Conservation (phyloP, 169 alveolate species). For the Cryptosporidium baileyi region DNA sequence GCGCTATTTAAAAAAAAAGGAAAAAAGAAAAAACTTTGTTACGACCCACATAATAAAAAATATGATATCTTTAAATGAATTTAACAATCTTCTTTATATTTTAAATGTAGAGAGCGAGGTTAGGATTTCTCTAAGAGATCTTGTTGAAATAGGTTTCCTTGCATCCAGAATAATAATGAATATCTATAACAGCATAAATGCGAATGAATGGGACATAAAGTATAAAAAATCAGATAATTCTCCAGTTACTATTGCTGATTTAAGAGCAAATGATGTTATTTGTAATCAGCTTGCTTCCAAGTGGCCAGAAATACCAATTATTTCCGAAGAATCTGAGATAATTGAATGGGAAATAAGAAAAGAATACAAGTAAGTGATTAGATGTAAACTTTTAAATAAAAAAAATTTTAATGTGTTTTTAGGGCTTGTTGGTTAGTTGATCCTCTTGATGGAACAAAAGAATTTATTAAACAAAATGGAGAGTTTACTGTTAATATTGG, state of each 20-base stretch:
- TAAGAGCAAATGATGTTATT: constrained; percentile 53
- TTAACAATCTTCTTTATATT: background rate
- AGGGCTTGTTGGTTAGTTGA: constrained; percentile 72
- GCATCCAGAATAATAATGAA: constrained; percentile 49
- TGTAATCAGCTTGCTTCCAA: constrained; percentile 27
- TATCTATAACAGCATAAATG: constrained; percentile 3
- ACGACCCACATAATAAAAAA: background rate
- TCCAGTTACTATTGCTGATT: constrained; percentile 68
- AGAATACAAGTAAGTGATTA: constrained; percentile 30
- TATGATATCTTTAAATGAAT: constrained; percentile 6
- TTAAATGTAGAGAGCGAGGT: background rate
- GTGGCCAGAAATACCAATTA: constrained; percentile 70
- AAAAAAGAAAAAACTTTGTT: background rate
- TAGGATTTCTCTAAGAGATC: constrained; percentile 18
- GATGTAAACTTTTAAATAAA: background rate
- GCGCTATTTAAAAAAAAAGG: background rate
- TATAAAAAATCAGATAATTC: constrained; percentile 39
- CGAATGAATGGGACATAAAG: background rate
- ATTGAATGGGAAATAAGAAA: constrained; percentile 17
- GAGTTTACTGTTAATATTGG: constrained; percentile 75
- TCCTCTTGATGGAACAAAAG: constrained; percentile 79
- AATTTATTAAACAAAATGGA: constrained; percentile 73
- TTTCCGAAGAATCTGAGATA: constrained; percentile 69
- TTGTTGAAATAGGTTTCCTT: constrained; percentile 38
- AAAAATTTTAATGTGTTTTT: background rate